phyloP scores from a whole-genome alignment of 768 basidiomycete species.

The Peribolospora kevripleyi region DNA sequence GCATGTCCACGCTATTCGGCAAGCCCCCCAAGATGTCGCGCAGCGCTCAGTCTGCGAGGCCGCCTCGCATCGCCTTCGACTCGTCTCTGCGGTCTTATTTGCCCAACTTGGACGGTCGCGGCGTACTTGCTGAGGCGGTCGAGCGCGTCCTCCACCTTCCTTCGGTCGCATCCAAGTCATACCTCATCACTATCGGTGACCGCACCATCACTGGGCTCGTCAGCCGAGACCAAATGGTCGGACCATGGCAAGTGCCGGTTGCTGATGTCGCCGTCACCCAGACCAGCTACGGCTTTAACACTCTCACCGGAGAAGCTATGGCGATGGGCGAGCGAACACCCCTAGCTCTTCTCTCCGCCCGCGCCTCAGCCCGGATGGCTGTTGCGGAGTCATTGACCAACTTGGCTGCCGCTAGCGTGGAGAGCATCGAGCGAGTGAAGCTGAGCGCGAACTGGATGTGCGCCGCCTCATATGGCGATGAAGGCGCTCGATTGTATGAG shows the following conservation, averaged over 20 bases:
- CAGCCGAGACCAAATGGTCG: slow-evolving; percentile 94
- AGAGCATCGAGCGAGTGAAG: slow-evolving; percentile 49
- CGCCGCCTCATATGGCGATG: slow-evolving; percentile 54
- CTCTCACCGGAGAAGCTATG: slow-evolving; percentile 77
- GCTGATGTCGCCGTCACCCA: slow-evolving; percentile 92
- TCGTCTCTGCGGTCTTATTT: slow-evolving; percentile 41
- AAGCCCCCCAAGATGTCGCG: slow-evolving; percentile 82
- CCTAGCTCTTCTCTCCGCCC: slow-evolving; percentile 58
- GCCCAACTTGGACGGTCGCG: slow-evolving; percentile 22
- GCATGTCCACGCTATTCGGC: slow-evolving; percentile 88
- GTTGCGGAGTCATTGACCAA: slow-evolving; percentile 85
- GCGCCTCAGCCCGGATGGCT: slow-evolving; percentile 86
- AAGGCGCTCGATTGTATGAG: slow-evolving; percentile 69
- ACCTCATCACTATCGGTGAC: slow-evolving; percentile 96
- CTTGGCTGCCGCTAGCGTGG: slow-evolving; percentile 53
- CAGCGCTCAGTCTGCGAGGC: slow-evolving; percentile 31
- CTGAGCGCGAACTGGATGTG: slow-evolving; percentile 99
- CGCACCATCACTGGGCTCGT: slow-evolving; percentile 82
- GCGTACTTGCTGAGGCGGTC: slow-evolving; percentile 34
- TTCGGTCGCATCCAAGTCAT: slow-evolving; percentile 80
- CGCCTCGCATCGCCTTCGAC: slow-evolving; percentile 37
- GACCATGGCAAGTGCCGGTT: slow-evolving; percentile 93
- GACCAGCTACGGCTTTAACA: slow-evolving; percentile 78
- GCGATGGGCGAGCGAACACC: slow-evolving; percentile 95
- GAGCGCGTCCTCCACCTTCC: slow-evolving; percentile 71